These are phyloP conservation scores for Daldinia loculata DNA, from an alignment of 495 filamentous ascomycete genomes.

Conservation along the genomic window DNA sequence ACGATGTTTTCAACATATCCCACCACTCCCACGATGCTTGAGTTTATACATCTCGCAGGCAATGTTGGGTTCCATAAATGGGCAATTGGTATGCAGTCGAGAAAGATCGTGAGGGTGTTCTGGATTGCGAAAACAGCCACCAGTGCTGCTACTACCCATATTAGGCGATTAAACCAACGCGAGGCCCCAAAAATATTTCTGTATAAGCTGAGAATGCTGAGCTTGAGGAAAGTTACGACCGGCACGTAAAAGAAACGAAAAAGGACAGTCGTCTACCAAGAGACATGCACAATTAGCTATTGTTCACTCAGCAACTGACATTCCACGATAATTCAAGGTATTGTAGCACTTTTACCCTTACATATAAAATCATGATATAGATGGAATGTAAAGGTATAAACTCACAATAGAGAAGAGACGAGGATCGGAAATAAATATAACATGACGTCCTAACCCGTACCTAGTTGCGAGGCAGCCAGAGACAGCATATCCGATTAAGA, in stretches of 20 bases:
- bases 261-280: neutral
- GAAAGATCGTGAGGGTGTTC: neutral
- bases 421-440: neutral
- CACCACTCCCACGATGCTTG: neutral
- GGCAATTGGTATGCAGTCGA: neutral
- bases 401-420: neutral
- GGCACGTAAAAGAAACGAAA: neutral
- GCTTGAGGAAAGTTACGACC: neutral
- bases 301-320: neutral
- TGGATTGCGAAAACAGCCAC: neutral
- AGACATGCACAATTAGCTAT: neutral
- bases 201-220: neutral
- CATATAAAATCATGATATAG: neutral
- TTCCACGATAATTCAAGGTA: neutral
- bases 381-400: neutral
- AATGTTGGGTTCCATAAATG: neutral
- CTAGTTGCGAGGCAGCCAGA: neutral
- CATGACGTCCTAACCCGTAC: neutral
- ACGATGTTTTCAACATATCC: neutral
- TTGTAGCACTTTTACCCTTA: too few relatives aligned
- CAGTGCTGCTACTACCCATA: neutral
- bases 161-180: neutral
- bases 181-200: neutral
- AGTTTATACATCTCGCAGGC: neutral
- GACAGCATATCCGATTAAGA: neutral